phyloP scores from a whole-genome alignment of 2,329 filamentous ascomycete species.

The Exophiala alcalophila region DNA sequence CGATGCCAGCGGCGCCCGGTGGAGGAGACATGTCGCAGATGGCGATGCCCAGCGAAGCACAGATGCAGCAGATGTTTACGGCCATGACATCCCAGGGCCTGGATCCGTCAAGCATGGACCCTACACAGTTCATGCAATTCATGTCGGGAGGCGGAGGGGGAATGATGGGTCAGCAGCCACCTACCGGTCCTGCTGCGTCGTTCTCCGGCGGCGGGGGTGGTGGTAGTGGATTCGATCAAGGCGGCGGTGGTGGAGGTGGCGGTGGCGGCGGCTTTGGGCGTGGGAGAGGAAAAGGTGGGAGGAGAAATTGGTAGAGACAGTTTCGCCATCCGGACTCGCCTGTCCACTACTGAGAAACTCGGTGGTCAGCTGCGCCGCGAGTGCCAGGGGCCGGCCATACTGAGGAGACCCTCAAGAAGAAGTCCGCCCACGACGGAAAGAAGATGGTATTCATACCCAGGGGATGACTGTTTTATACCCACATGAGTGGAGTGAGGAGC shows the following conservation, averaged over 20 bases:
- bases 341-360: slow-evolving; percentile 18
- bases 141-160: slow-evolving; percentile 42
- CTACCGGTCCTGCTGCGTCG: slow-evolving; percentile 28
- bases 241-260: slow-evolving; percentile 21
- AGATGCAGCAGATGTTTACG: slow-evolving; percentile 57
- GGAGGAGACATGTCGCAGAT: slow-evolving; percentile 46
- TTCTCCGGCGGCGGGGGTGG: slow-evolving; percentile 35
- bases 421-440: no score
- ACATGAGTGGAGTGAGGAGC: no score
- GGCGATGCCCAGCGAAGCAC: slow-evolving; percentile 30
- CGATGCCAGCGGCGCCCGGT: slow-evolving; percentile 41
- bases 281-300: slow-evolving; percentile 35
- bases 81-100: slow-evolving; percentile 55
- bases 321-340: slow-evolving; percentile 25
- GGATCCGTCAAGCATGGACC: slow-evolving; percentile 54
- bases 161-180: slow-evolving; percentile 37
- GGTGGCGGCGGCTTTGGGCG: slow-evolving; percentile 34
- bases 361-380: no score
- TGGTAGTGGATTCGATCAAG: slow-evolving; percentile 22
- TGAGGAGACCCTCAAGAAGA: no score
- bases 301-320: slow-evolving; percentile 30
- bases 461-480: no score
- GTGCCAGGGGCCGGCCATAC: no score
- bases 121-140: slow-evolving; percentile 55
- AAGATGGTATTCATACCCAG: no score